Evolutionary conservation across 2,329 filamentous ascomycete genomes (phyloP).

Genomic region (Diaporthe sp.): DNA sequence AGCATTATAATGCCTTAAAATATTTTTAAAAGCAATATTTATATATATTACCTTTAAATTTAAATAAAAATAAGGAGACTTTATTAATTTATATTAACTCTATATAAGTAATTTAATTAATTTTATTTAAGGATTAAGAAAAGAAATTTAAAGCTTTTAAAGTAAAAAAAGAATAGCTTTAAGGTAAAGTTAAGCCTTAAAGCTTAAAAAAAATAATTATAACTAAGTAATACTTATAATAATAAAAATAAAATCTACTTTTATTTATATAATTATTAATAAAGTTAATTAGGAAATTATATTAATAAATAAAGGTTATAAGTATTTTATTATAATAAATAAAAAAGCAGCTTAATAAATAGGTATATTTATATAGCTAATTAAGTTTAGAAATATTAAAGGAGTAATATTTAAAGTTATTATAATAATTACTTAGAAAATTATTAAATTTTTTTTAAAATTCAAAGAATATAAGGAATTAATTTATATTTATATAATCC

Average conservation of each 20-base stretch:
- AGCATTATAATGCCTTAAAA: not conserved
- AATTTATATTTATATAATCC: not conserved
- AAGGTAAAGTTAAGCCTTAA: not conserved
- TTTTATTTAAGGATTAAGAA: not conserved
- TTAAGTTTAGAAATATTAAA: not conserved
- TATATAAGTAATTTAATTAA: not conserved
- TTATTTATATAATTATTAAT: slow-evolving; percentile 18
- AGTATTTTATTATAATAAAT: not conserved
- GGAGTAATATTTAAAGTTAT: not conserved
- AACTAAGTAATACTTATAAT: not conserved
- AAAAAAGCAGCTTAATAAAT: not conserved
- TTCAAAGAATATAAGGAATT: not conserved
- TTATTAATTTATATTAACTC: not conserved
- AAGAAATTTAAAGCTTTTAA: not conserved
- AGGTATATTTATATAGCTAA: not conserved
- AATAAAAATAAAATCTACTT: not conserved
- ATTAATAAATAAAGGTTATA: not conserved
- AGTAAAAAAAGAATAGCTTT: not conserved
- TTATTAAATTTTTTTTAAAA: not conserved
- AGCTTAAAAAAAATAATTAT: not conserved
- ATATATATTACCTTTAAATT: not conserved
- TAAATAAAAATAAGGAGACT: not conserved
- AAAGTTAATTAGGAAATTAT: not conserved
- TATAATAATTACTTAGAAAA: not conserved
- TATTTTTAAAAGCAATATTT: not conserved